phyloP scores from a whole-genome alignment of 805 yeast species.

The Yamadazyma nakazawae region DNA sequence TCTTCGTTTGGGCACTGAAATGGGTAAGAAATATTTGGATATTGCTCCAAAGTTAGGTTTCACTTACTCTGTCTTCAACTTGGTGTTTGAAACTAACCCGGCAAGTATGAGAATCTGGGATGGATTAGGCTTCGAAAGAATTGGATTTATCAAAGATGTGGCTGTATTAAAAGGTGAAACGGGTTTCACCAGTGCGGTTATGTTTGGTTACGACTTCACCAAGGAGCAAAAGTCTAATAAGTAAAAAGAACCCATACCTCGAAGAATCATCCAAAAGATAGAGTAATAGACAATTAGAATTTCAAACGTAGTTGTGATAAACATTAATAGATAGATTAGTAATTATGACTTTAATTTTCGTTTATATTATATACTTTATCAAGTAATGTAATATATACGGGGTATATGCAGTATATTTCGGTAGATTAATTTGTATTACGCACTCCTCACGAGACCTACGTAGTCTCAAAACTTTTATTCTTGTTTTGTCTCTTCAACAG shows the following conservation, averaged over 20 bases:
- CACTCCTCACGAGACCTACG: neutral
- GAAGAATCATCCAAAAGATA: no score
- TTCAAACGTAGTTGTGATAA: neutral
- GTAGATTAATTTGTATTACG: neutral
- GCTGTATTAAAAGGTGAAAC: constrained; percentile 65
- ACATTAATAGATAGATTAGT: no score
- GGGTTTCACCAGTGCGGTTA: constrained; percentile 68
- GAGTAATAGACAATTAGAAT: neutral
- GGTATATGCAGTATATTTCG: neutral
- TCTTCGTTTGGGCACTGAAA: constrained; percentile 59
- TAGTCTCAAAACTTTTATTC: neutral
- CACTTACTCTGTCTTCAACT: constrained; percentile 78
- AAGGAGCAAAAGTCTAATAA: neutral
- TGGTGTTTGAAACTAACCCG: constrained; percentile 76
- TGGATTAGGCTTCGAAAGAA: constrained; percentile 69
- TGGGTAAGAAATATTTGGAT: constrained; percentile 63
- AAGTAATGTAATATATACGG: no score
- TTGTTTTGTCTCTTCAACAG: neutral
- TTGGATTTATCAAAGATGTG: constrained; percentile 73
- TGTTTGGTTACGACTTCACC: constrained; percentile 60
- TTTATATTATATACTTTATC: no score
- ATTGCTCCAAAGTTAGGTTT: constrained; percentile 82
- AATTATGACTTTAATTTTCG: no score
- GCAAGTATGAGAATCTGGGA: constrained; percentile 86
- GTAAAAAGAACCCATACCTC: no score